Evolutionary conservation across 495 filamentous ascomycete genomes (phyloP).

Genomic region (Cercophora sp.): DNA sequence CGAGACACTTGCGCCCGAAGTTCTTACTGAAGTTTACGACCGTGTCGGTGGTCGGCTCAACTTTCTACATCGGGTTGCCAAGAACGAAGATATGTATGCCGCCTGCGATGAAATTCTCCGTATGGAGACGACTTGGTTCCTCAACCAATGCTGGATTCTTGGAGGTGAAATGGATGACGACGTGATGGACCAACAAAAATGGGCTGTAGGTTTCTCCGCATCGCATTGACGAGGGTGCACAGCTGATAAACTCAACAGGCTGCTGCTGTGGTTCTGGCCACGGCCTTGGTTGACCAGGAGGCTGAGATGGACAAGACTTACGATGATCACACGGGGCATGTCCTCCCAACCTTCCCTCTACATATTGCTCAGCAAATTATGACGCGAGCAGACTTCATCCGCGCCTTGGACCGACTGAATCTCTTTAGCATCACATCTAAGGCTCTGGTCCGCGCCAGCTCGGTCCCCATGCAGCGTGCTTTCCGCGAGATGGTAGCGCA

Average conservation of each 20-base stretch:
- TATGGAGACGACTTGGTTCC: constrained; percentile 86
- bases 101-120: constrained; percentile 74
- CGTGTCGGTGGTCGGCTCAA: constrained; percentile 81
- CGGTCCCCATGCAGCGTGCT: constrained; percentile 91
- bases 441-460: constrained; percentile 86
- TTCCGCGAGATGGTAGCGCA: constrained; percentile 74
- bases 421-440: constrained; percentile 90
- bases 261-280: constrained; percentile 89
- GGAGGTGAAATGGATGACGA: constrained; percentile 95
- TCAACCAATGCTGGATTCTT: constrained; percentile 93
- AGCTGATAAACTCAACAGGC: constrained; percentile 48
- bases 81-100: constrained; percentile 68
- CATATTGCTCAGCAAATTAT: constrained; percentile 84
- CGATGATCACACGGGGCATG: constrained; percentile 62
- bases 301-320: constrained; percentile 61
- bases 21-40: constrained; percentile 74
- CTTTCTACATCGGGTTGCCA: constrained; percentile 82
- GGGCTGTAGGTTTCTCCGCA: constrained; percentile 58
- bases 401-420: constrained; percentile 86
- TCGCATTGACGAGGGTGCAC: no score
- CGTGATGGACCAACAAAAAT: constrained; percentile 98
- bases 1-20: constrained; percentile 50
- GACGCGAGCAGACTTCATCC: constrained; percentile 93
- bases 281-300: constrained; percentile 79
- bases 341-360: constrained; percentile 75